A percentile compares a stretch with the other conserved stretches of the same genome.
These are phyloP conservation scores for Debaryomyces castellii DNA, from an alignment of 805 yeast genomes.

Conservation along the genomic window DNA sequence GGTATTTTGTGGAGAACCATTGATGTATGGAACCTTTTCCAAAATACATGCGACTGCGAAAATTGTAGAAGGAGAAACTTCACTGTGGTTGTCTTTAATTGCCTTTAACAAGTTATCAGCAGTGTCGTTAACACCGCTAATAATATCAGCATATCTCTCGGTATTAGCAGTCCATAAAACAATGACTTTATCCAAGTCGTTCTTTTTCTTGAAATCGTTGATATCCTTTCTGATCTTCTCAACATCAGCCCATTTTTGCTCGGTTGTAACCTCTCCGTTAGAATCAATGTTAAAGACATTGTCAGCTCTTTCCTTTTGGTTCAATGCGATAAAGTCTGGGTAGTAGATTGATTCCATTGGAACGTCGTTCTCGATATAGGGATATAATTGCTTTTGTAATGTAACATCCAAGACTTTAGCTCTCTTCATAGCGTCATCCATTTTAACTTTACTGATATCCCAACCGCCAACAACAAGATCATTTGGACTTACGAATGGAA, in stretches of 20 bases:
- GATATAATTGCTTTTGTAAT: slow-evolving; percentile 72
- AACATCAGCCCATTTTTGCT: slow-evolving; percentile 85
- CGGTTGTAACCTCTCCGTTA: slow-evolving; percentile 49
- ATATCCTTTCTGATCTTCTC: slow-evolving; percentile 84
- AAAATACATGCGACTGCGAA: slow-evolving; percentile 92
- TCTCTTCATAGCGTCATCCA: slow-evolving; percentile 78
- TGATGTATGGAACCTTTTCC: slow-evolving; percentile 86
- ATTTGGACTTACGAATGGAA: slow-evolving; percentile 88
- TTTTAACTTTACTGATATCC: slow-evolving; percentile 78
- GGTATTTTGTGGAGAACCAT: slow-evolving; percentile 97
- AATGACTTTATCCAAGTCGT: slow-evolving; percentile 80
- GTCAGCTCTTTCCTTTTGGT: slow-evolving; percentile 90
- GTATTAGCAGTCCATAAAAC: slow-evolving; percentile 98
- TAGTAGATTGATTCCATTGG: slow-evolving; percentile 89
- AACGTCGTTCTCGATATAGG: slow-evolving; percentile 55
- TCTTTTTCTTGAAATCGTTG: slow-evolving; percentile 66
- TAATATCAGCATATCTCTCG: slow-evolving; percentile 81
- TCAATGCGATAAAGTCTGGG: slow-evolving; percentile 95
- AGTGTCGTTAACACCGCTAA: slow-evolving; percentile 83
- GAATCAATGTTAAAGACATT: slow-evolving; percentile 66
- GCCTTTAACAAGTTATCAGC: slow-evolving; percentile 74
- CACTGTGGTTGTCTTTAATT: slow-evolving; percentile 75
- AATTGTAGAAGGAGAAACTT: slow-evolving; percentile 88
- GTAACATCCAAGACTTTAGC: slow-evolving; percentile 85
- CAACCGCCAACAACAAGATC: slow-evolving; percentile 91